Evolutionary conservation across 257 asterid species (phyloP), one percentile per base, ranked within the genome.

Genomic region (Parsonsia alboflavescens): DNA sequence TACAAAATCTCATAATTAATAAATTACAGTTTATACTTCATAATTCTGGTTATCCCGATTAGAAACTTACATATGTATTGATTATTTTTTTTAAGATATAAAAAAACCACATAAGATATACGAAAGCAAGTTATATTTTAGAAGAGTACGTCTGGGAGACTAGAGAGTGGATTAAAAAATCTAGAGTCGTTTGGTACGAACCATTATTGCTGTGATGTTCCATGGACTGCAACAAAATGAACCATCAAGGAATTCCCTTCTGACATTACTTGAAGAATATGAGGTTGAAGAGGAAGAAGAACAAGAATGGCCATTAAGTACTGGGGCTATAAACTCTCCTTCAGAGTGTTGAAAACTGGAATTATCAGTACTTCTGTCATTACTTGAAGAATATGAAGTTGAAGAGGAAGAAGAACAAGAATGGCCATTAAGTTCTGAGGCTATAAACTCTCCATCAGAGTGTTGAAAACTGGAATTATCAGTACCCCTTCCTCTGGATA

Each of bases 201-300:
- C 89, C 90, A 89, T 84, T 54, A 83, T 76, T 28, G 82, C 73
- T 21, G 85, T 87, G 74, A 83, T 58, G 74, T 85, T 71, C 86
- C 83, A 84, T 0, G 89, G 86, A 15, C 80, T 81, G 89, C 96
- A 88, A 63, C 89, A 84, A 65, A 84, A 79, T 2, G 86, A 77
- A 48, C 77, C 86, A 57, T 85, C 88, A 10, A 54, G 39, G 5
- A 61, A 44, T 70, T 81, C 80, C 65, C 61, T 68, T 11, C 62
- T 33, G 22, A 39, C 28, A 66, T 74, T 65, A 36, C 45, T 76
- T 6, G 83, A 78, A 0, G 89, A 86, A 2, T 53, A 77, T 5
- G 79, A 84, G 0, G 85, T 80, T 3, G 86, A 85, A 44, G 69
- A 70, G 0, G 69, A 70, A 0, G 90, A 83, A 10, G 84, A 81